Conservation (phyloP, 768 basidiomycete genomes). For the Mycena pura region DNA sequence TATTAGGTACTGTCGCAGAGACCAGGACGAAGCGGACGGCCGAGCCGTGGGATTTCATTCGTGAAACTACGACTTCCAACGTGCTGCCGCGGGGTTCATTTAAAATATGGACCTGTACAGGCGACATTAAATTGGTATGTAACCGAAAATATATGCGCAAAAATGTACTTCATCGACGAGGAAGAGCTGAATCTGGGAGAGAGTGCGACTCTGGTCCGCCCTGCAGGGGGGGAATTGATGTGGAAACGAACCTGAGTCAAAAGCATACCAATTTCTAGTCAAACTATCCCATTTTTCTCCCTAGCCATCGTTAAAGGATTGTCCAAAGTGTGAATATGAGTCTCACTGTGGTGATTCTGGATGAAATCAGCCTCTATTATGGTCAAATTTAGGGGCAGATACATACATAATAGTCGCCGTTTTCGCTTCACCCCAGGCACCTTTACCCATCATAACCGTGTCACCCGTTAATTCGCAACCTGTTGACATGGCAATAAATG, state of each 20-base stretch:
- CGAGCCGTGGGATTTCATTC: slow-evolving; percentile 83
- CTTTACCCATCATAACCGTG: slow-evolving; percentile 69
- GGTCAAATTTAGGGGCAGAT: not conserved
- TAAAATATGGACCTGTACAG: slow-evolving; percentile 91
- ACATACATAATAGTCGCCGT: slow-evolving; percentile 80
- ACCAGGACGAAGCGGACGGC: slow-evolving; percentile 85
- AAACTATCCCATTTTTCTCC: slow-evolving; percentile 98
- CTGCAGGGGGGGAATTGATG: slow-evolving; percentile 39
- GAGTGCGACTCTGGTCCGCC: slow-evolving; percentile 67
- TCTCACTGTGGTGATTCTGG: slow-evolving; percentile 79
- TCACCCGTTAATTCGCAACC: slow-evolving; percentile 95
- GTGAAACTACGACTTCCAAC: slow-evolving; percentile 91
- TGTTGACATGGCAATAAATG: slow-evolving; percentile 35
- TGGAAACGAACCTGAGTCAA: not conserved
- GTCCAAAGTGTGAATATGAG: not conserved
- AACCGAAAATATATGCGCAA: not conserved
- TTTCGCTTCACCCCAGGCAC: slow-evolving; percentile 77
- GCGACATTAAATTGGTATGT: not conserved
- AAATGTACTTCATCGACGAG: slow-evolving; percentile 85
- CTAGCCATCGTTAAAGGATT: slow-evolving; percentile 42
- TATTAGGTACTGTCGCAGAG: slow-evolving; percentile 94
- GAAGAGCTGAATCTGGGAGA: slow-evolving; percentile 78
- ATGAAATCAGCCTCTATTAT: slow-evolving; percentile 6
- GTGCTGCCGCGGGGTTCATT: slow-evolving; percentile 91
- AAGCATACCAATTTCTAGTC: slow-evolving; percentile 78